Base-by-base conservation (phyloP, 2,329 filamentous ascomycete genomes). In the Arthroderma uncinatum region DNA sequence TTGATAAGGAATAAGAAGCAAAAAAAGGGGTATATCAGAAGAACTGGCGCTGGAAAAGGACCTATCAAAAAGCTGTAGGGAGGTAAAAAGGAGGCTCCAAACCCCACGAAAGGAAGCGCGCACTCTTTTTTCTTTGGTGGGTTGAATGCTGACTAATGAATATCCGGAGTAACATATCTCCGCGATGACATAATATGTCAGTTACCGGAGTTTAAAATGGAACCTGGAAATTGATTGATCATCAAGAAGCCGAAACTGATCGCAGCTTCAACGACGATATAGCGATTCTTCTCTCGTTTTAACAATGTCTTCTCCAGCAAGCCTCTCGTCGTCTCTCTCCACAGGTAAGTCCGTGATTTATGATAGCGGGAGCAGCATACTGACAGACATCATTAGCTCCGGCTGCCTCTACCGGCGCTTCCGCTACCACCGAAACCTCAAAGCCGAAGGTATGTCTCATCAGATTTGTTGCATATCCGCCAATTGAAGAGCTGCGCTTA, bases 11-110 rank as follows among this genome's bases (percentile, higher is more conserved):
- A 12, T 39, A 12, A 16, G 4, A 16, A 39, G 36, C n/a, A 39
- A 39, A n/a, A 12, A 2, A 39, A 12, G 14, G 8, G 36, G 36
- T 39, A 39, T 30, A 48, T 3, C 7, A 16, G 14, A 21, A 25
- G 21, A 48, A n/a, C 10, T 5, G 44, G 44, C 44, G 21, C 44
- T 30, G 25, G 8, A 39, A 39, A 33, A 33, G 30, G 30, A 33
- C n/a, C 19, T n/a, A 30, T 52, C 12, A 36, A 10, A 21, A 53
- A 30, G 8, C 25, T 25, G 14, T 25, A n/a, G 14, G 14, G 30
- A 50, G 2, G 37, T 23, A 53, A 63, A 62, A 56, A 50, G 34
- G 68, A 68, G 67, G 72, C 77, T 36, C 44, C 44, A 48, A 48
- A 44, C 25, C 25, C 44, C 21, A 16, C 23, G 23, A 12, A n/a